phyloP scores from a whole-genome alignment of 108 stramenopile species.

The Conticribra weissflogii region DNA sequence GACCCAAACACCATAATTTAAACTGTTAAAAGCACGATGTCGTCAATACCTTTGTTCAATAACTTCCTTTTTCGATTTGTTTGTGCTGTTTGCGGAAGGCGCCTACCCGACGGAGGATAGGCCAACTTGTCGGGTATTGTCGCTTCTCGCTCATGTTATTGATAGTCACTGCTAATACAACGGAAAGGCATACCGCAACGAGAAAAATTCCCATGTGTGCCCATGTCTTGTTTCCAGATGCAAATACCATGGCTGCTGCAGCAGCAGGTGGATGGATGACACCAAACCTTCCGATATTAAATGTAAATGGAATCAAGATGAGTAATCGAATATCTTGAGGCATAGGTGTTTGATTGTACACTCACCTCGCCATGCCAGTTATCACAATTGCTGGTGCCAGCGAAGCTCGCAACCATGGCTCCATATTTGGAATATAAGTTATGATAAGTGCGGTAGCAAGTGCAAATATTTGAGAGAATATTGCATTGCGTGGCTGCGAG shows the following conservation, averaged over 20 bases:
- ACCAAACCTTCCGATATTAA: no score
- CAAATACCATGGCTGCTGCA: constrained; percentile 20
- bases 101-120: no score
- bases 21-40: no score
- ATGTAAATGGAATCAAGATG: no score
- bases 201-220: constrained; percentile 15
- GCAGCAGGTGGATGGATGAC: constrained; percentile 32
- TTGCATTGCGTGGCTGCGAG: constrained; percentile 22
- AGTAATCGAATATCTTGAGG: no score
- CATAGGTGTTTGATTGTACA: no score
- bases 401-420: constrained; percentile 1
- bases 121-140: constrained; percentile 23
- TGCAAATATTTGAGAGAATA: constrained; percentile 24
- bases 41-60: no score
- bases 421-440: constrained; percentile 6
- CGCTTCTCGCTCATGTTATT: constrained; percentile 33
- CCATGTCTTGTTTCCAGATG: neutral
- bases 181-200: constrained; percentile 5
- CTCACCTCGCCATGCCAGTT: constrained; percentile 14
- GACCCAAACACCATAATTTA: no score
- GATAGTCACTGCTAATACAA: constrained; percentile 13
- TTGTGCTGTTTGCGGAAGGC: no score
- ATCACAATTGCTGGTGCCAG: constrained; percentile 23
- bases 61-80: no score
- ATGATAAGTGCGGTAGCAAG: constrained; percentile 2